These are phyloP conservation scores for Leishmania amazonensis DNA, from an alignment of 208 protist species.

Conservation along the genomic window DNA sequence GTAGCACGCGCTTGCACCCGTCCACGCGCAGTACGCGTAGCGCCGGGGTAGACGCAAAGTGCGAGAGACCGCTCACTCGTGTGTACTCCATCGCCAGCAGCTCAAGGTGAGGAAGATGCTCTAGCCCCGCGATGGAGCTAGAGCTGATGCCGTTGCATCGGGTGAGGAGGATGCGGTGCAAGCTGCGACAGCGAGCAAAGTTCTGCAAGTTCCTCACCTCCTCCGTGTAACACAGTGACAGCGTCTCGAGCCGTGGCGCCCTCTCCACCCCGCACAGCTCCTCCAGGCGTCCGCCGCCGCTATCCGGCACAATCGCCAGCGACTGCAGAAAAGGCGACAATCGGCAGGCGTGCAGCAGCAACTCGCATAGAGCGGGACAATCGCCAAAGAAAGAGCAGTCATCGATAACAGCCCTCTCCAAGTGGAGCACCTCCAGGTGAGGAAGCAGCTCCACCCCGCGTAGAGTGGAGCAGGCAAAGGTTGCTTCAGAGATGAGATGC, in stretches of 20 bases:
- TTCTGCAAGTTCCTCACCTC: constrained; percentile 40
- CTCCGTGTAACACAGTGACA: constrained; percentile 59
- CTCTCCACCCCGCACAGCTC: constrained; percentile 47
- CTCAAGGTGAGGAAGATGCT: constrained; percentile 42
- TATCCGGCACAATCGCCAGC: background rate
- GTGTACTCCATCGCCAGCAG: constrained; percentile 61
- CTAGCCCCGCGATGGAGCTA: constrained; percentile 41
- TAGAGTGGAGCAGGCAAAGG: constrained; percentile 41
- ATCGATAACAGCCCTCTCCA: constrained; percentile 49
- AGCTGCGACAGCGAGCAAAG: constrained; percentile 39
- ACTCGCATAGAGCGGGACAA: constrained; percentile 37
- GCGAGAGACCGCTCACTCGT: constrained; percentile 46
- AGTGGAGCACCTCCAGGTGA: constrained; percentile 55
- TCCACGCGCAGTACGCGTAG: constrained; percentile 48
- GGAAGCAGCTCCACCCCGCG: constrained; percentile 45
- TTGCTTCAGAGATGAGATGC: constrained; percentile 48
- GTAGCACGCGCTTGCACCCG: constrained; percentile 63
- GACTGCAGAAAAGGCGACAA: constrained; percentile 24
- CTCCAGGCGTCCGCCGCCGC: background rate
- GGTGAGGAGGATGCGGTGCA: constrained; percentile 50
- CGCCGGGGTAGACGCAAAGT: constrained; percentile 29
- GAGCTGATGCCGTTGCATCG: constrained; percentile 61
- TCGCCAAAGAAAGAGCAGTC: constrained; percentile 45
- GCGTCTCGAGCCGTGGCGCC: constrained; percentile 38
- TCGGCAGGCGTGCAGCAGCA: constrained; percentile 60